Conservation (phyloP, 257 asterid species). For the Plantago major region DNA sequence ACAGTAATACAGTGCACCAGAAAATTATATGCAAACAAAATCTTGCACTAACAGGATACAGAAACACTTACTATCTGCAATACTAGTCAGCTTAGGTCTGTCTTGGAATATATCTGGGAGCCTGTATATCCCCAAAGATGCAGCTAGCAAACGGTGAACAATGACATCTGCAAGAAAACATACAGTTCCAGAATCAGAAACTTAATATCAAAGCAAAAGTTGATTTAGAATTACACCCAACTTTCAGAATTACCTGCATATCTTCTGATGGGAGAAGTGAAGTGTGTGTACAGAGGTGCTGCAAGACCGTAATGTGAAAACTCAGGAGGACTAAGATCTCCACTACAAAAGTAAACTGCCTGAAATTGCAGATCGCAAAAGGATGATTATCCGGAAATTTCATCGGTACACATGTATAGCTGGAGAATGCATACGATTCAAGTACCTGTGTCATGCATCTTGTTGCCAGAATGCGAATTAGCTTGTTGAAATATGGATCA, state of each 20-base stretch:
- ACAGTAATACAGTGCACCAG: slow-evolving; percentile 18
- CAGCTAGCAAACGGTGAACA: slow-evolving; percentile 94
- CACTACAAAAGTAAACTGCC: slow-evolving; percentile 98
- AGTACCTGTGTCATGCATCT: slow-evolving; percentile 99
- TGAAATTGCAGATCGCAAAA: slow-evolving; percentile 27
- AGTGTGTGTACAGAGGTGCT: slow-evolving; percentile 87
- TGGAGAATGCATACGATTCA: slow-evolving; percentile 5
- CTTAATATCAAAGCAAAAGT: slow-evolving; percentile 19
- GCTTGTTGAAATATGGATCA: slow-evolving; percentile 93
- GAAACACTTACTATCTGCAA: slow-evolving; percentile 75
- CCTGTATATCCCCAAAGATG: slow-evolving; percentile 80
- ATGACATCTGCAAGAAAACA: slow-evolving; percentile 65
- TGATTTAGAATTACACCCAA: slow-evolving; percentile 15
- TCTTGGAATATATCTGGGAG: slow-evolving; percentile 85
- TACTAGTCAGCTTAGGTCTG: slow-evolving; percentile 63
- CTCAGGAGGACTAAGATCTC: slow-evolving; percentile 93
- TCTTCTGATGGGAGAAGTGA: slow-evolving; percentile 98
- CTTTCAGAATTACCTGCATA: slow-evolving; percentile 64
- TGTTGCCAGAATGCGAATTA: slow-evolving; percentile 94
- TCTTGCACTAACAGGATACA: background rate
- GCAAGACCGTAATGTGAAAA: slow-evolving; percentile 93
- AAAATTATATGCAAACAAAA: too few relatives aligned
- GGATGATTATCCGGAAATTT: slow-evolving; percentile 16
- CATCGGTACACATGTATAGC: slow-evolving; percentile 9
- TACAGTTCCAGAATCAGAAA: slow-evolving; percentile 18